Base-by-base conservation (phyloP, 2,329 filamentous ascomycete species). In the Fusarium dlaminii region DNA sequence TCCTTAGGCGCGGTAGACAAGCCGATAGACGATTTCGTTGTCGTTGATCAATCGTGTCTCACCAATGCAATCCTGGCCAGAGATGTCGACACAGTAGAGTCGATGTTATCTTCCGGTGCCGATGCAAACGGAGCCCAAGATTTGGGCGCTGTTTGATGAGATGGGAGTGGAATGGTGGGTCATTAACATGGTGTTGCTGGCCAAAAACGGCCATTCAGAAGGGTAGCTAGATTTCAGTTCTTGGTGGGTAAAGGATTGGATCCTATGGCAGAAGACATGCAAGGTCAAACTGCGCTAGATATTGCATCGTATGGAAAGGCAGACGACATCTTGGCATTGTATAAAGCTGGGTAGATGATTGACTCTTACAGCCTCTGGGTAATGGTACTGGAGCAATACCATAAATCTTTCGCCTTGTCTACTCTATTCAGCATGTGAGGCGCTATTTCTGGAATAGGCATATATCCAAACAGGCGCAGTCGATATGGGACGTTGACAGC, bases 81-180 rank as follows among this genome's bases (percentile, higher is more conserved):
- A 22, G n/a, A 24, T 11, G 5, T 27, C 4, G 18, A 36, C 6
- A 8, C 7, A 0, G 17, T 52, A 22, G 6, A 27, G 6, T 52
- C 5, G 0, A 12, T 36, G 3, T 3, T 52, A 4, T 24, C 8
- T 2, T 14, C 6, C 0, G 30, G 48, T 8, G 22, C 8, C 12
- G 30, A 51, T 11, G 22, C 48, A 20, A 51, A 34, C 8, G 0
- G 30, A 36, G 3, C 30, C 29, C 1, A 52, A 20, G 15, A 36
- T 52, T 6, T 52, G 49, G 49, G 49, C 32, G 13, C 5, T 17
- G 3, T 27, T 52, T 17, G n/a, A 22, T 11, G 9, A 12, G 2
- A 52, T 52, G 32, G 32, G n/a, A 34, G n/a, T 37, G 13, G 32
- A 52, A 4, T 52, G 49, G 49, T 27, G n/a, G 18, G 3, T 17